A percentile compares a stretch with the other conserved stretches of the same genome.
These are phyloP conservation scores for Colletotrichum filicis DNA, from an alignment of 2,329 filamentous ascomycete species.

Conservation along the genomic window DNA sequence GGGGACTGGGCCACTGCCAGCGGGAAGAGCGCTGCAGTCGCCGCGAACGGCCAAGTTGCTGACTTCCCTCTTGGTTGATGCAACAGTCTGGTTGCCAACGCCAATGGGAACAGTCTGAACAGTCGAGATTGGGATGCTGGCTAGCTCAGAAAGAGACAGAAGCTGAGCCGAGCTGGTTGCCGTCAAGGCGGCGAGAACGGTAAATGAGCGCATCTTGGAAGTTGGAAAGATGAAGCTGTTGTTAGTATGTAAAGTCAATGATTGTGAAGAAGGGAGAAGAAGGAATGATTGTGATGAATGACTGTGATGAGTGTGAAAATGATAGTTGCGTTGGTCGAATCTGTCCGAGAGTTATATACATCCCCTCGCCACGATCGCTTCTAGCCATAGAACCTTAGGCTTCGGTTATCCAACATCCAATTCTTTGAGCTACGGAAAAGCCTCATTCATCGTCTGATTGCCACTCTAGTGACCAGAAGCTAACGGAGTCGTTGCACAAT, in stretches of 20 bases:
- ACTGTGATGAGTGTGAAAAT: background rate
- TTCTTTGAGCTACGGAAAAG: background rate
- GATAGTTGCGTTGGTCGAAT: background rate
- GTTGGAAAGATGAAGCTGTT: background rate
- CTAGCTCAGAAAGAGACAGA: constrained; percentile 1
- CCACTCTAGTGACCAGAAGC: background rate
- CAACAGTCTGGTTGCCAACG: constrained; percentile 5
- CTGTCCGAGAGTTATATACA: background rate
- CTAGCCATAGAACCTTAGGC: background rate
- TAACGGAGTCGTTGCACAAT: background rate
- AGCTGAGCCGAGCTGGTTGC: constrained; percentile 3
- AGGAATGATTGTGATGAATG: background rate
- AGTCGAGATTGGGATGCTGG: background rate
- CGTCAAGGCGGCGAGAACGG: background rate
- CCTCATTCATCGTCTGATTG: background rate
- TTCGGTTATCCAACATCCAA: background rate
- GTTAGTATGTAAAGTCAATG: background rate
- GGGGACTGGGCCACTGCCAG: constrained; percentile 3
- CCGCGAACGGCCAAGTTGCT: background rate
- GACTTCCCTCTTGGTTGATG: background rate
- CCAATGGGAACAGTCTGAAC: constrained; percentile 2
- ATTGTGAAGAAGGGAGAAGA: background rate
- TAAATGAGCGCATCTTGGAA: background rate
- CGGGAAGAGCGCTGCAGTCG: constrained; percentile 7
- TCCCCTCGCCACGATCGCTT: background rate